Conservation (phyloP, 2,329 filamentous ascomycete genomes). For the Colletotrichum eleusines region DNA sequence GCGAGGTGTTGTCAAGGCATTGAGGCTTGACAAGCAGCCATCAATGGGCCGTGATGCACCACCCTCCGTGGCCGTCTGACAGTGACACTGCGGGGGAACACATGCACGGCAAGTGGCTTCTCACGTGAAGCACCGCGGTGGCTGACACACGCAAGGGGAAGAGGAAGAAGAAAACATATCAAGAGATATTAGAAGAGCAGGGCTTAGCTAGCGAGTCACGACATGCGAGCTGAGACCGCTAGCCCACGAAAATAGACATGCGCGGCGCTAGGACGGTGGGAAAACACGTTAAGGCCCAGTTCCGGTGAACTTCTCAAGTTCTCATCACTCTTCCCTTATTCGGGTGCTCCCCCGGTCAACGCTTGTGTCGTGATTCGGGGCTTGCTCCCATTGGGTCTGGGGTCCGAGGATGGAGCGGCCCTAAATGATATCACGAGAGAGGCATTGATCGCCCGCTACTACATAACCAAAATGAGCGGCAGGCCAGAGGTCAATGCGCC, state of each 20-base stretch:
- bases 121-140: not conserved
- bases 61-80: not conserved
- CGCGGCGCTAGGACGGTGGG: too few species aligned
- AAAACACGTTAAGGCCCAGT: not conserved
- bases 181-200: not conserved
- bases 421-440: not conserved
- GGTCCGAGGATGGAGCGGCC: not conserved
- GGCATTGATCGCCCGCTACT: not conserved
- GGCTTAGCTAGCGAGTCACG: not conserved
- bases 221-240: not conserved
- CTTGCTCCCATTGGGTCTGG: not conserved
- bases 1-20: not conserved
- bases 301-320: not conserved
- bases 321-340: not conserved
- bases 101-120: not conserved
- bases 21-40: not conserved
- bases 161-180: not conserved
- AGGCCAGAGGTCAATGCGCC: not conserved
- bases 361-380: not conserved
- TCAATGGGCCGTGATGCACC: conserved; percentile 2
- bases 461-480: not conserved
- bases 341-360: not conserved
- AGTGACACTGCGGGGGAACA: conserved; percentile 27
- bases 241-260: not conserved
- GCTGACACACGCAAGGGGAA: not conserved